Evolutionary conservation across 495 filamentous ascomycete genomes (phyloP).

Genomic region (Staphylotrichum tortipilum): DNA sequence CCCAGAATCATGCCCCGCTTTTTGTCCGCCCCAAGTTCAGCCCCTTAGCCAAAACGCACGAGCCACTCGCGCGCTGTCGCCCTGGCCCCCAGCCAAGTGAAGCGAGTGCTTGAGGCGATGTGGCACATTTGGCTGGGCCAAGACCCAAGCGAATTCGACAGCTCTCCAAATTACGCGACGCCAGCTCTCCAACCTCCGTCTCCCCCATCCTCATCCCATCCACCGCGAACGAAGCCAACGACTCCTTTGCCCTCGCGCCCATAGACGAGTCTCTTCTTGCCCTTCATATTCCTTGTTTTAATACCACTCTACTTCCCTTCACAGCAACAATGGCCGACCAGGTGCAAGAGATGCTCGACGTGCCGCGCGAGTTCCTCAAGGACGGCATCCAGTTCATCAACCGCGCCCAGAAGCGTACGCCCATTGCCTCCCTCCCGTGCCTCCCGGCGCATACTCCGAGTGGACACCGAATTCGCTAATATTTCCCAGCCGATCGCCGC

Average conservation of each 20-base stretch:
- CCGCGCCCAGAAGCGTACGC: conserved; percentile 74
- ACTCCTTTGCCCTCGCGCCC: no score
- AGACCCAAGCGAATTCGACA: conserved; percentile 4
- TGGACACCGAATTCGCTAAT: background rate
- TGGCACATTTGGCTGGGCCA: conserved; percentile 15
- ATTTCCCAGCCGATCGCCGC: conserved; percentile 52
- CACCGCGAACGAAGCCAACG: background rate
- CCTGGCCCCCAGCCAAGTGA: no score
- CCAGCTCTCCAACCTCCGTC: conserved; percentile 2
- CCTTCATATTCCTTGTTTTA: no score
- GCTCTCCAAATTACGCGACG: conserved; percentile 17
- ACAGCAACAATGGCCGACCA: conserved; percentile 57
- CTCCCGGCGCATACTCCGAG: background rate
- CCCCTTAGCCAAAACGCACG: conserved; percentile 8
- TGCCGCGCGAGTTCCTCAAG: conserved; percentile 72
- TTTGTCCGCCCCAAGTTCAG: conserved; percentile 3
- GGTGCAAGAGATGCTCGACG: conserved; percentile 68
- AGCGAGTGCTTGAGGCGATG: conserved; percentile 13
- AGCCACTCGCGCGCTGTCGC: background rate
- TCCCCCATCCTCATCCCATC: background rate
- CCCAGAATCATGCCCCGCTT: background rate
- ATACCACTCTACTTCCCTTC: background rate
- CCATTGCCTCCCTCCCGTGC: background rate
- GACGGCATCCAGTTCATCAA: conserved; percentile 78
- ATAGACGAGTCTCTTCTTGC: background rate